These are phyloP conservation scores for Talaromyces sp. DNA, from an alignment of 2,329 filamentous ascomycete genomes.

Conservation along the genomic window DNA sequence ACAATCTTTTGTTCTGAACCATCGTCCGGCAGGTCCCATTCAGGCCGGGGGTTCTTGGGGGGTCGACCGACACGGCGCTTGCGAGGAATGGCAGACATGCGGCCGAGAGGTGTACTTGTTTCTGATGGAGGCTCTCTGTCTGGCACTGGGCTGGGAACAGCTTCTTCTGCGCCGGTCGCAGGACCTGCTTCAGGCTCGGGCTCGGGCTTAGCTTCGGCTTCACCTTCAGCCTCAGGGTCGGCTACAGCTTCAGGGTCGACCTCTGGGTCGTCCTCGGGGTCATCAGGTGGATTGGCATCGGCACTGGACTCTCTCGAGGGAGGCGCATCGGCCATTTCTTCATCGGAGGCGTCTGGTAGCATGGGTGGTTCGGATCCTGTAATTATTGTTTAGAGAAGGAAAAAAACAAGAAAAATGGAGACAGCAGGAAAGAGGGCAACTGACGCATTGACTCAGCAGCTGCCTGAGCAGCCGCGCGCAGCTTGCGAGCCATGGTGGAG, in stretches of 20 bases:
- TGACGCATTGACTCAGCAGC: constrained; percentile 43
- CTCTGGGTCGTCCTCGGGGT: constrained; percentile 36
- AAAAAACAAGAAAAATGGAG: not conserved
- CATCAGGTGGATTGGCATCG: constrained; percentile 23
- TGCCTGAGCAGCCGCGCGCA: constrained; percentile 42
- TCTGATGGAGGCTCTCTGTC: constrained; percentile 41
- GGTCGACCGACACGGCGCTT: constrained; percentile 76
- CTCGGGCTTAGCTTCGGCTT: constrained; percentile 23
- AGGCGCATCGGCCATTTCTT: constrained; percentile 38
- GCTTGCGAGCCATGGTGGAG: constrained; percentile 38
- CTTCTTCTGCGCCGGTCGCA: constrained; percentile 37
- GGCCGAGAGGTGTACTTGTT: constrained; percentile 49
- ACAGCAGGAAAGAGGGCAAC: constrained; percentile 9
- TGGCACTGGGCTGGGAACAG: constrained; percentile 27
- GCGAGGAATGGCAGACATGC: constrained; percentile 53
- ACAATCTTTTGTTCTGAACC: constrained; percentile 39
- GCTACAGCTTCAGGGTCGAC: constrained; percentile 38
- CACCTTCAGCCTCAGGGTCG: constrained; percentile 23
- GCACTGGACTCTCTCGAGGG: constrained; percentile 28
- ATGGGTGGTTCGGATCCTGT: constrained; percentile 38
- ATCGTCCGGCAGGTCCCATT: constrained; percentile 62
- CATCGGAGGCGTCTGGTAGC: constrained; percentile 40
- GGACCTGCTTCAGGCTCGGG: constrained; percentile 26
- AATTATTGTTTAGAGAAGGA: not conserved
- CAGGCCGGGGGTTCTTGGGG: constrained; percentile 76